A percentile compares a stretch with the other conserved stretches of the same genome.
Evolutionary conservation across 257 asterid genomes (phyloP).

Genomic region (Petunia secreta): DNA sequence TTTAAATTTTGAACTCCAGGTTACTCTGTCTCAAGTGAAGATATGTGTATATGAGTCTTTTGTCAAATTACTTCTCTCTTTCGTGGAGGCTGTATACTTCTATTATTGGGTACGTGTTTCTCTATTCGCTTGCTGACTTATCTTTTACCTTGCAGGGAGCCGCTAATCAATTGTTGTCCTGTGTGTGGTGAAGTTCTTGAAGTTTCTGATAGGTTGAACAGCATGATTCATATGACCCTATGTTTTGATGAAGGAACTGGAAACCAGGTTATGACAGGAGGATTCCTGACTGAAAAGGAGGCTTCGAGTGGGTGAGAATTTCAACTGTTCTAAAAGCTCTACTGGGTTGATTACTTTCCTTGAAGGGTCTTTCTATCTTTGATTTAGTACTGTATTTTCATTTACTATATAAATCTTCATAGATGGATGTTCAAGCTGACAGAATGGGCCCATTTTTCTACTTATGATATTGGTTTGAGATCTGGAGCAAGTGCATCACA

Average conservation of each 20-base stretch:
- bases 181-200: slow-evolving; percentile 92
- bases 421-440: slow-evolving; percentile 99
- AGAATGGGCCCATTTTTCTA: slow-evolving; percentile 96
- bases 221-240: slow-evolving; percentile 85
- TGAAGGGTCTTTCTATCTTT: slow-evolving; percentile 20
- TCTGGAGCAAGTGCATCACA: slow-evolving; percentile 92
- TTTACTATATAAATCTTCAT: slow-evolving; percentile 28
- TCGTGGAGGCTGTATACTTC: slow-evolving; percentile 3
- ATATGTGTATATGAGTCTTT: not conserved
- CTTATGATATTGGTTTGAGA: slow-evolving; percentile 95
- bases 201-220: slow-evolving; percentile 74
- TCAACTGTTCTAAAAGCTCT: slow-evolving; percentile 4
- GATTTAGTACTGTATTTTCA: slow-evolving; percentile 22
- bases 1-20: not conserved
- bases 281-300: slow-evolving; percentile 96
- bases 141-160: slow-evolving; percentile 60
- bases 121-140: slow-evolving; percentile 22
- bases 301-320: slow-evolving; percentile 89
- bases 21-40: not conserved
- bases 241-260: slow-evolving; percentile 99
- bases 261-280: slow-evolving; percentile 93
- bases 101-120: slow-evolving; percentile 47
- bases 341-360: slow-evolving; percentile 25
- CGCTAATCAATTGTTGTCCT: slow-evolving; percentile 92
- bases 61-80: not conserved